phyloP scores from a whole-genome alignment of 176 grass and related monocot species.

The Carex cristatella region DNA sequence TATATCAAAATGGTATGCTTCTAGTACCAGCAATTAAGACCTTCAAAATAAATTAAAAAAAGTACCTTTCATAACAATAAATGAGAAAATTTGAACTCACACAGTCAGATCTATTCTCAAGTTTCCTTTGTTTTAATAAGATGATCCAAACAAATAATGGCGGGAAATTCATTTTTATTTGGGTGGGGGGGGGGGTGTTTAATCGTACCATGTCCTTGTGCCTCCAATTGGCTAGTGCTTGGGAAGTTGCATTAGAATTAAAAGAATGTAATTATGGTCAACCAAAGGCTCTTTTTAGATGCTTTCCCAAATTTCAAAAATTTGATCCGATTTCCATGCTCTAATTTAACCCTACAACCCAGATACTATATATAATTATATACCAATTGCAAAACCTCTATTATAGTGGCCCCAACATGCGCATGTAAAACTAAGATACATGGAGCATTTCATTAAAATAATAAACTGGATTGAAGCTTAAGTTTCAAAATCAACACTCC shows the following conservation, averaged over 20 bases:
- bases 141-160: not conserved
- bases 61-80: not conserved
- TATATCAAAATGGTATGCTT: no score
- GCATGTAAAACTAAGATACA: not conserved
- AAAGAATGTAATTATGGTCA: slow-evolving; percentile 22
- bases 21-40: no score
- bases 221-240: not conserved
- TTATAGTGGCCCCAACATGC: not conserved
- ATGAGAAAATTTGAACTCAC: not conserved
- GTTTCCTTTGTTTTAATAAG: not conserved
- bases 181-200: no score
- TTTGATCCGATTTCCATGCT: not conserved
- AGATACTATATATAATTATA: not conserved
- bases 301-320: slow-evolving; percentile 15
- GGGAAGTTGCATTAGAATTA: not conserved
- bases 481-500: not conserved
- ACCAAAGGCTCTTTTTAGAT: slow-evolving; percentile 7
- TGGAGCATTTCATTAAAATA: not conserved
- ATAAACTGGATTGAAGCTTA: not conserved
- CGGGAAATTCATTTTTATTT: no score
- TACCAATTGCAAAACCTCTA: not conserved
- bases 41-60: no score
- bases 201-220: not conserved
- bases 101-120: not conserved
- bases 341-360: not conserved